These are phyloP conservation scores for Calycina herbarum DNA, from an alignment of 2,329 filamentous ascomycete genomes.

Conservation along the genomic window DNA sequence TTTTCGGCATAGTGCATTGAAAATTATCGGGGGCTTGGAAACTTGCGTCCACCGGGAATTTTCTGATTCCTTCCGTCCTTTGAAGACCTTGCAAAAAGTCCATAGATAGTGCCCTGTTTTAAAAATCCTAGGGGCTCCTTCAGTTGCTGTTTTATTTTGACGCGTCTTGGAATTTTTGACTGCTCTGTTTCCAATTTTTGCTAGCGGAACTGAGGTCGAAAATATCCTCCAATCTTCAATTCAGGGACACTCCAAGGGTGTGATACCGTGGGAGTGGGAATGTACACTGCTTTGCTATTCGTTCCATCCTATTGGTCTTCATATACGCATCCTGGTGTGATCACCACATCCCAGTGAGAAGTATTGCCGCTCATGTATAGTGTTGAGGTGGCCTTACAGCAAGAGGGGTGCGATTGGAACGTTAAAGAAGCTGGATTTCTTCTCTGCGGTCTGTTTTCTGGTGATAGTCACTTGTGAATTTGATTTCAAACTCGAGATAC, in stretches of 20 bases:
- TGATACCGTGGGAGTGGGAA: not conserved
- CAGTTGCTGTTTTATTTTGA: not conserved
- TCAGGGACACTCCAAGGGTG: not conserved
- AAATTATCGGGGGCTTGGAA: constrained; percentile 2
- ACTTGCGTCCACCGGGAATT: not conserved
- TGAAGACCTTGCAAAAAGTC: not conserved
- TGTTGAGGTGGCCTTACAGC: constrained; percentile 1
- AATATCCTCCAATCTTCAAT: not conserved
- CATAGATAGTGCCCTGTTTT: not conserved
- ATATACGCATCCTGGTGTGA: not conserved
- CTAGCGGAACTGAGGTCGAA: not conserved
- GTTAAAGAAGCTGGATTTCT: not conserved
- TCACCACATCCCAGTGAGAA: not conserved
- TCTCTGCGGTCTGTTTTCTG: not conserved
- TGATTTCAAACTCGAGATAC: not conserved
- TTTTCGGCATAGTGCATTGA: constrained; percentile 23
- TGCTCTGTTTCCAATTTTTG: not conserved
- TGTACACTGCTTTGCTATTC: not conserved
- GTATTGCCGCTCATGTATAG: not conserved
- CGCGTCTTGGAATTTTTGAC: not conserved
- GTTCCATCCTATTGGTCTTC: not conserved
- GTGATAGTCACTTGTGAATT: not conserved
- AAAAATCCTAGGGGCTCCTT: not conserved
- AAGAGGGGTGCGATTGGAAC: not conserved
- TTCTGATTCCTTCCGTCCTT: not conserved